Evolutionary conservation across 345 rosid species (phyloP).

Genomic region (Erysimum cheiranthoides): DNA sequence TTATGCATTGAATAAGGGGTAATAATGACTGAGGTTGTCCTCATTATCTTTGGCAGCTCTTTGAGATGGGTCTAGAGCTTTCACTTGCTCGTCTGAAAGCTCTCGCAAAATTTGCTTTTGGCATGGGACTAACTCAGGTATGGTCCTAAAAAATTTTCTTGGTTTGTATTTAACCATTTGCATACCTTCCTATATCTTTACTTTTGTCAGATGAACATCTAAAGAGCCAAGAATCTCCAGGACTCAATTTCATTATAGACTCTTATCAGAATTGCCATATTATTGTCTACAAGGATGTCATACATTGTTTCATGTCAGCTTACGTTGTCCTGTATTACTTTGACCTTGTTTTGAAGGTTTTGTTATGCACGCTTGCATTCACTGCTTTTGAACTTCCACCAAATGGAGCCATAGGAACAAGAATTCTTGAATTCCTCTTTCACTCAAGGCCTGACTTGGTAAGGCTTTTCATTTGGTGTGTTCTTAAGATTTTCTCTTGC

Average conservation of each 20-base stretch:
- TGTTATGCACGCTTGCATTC: constrained; percentile 90
- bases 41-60: constrained; percentile 67
- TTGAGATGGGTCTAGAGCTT: constrained; percentile 99
- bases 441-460: constrained; percentile 94
- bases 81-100: constrained; percentile 96
- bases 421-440: constrained; percentile 84
- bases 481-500: constrained; percentile 8
- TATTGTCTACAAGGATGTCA: constrained; percentile 8
- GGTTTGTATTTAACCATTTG: background rate
- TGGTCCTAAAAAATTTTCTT: constrained; percentile 23
- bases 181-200: constrained; percentile 12
- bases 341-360: constrained; percentile 61
- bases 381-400: constrained; percentile 99
- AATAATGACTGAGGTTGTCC: constrained; percentile 13
- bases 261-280: background rate
- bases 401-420: constrained; percentile 92
- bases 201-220: constrained; percentile 19
- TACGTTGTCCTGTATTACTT: constrained; percentile 20
- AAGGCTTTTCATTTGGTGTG: constrained; percentile 37
- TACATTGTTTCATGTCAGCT: constrained; percentile 12
- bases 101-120: constrained; percentile 95
- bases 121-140: constrained; percentile 98
- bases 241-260: background rate
- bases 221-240: constrained; percentile 19
- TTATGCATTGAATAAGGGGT: constrained; percentile 10